Conservation (phyloP, 2,329 filamentous ascomycete genomes). For the Lasiodiplodia sp. region DNA sequence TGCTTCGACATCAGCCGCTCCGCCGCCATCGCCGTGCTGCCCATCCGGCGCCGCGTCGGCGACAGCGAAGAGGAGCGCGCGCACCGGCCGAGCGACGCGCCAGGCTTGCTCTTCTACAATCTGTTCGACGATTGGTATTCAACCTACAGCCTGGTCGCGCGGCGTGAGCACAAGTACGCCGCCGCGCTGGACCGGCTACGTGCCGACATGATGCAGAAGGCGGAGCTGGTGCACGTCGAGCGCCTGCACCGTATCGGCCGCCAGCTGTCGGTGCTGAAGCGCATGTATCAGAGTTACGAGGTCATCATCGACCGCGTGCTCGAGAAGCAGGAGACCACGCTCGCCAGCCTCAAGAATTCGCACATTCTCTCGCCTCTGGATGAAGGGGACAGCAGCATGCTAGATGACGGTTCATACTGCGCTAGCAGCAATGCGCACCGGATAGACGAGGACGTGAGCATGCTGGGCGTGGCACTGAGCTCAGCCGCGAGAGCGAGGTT, state of each 20-base stretch:
- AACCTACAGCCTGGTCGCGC: slow-evolving; percentile 63
- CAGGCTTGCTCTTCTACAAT: slow-evolving; percentile 70
- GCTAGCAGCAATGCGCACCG: slow-evolving; percentile 34
- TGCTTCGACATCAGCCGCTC: slow-evolving; percentile 52
- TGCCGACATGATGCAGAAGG: slow-evolving; percentile 62
- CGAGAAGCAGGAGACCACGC: slow-evolving; percentile 52
- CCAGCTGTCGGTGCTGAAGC: slow-evolving; percentile 66
- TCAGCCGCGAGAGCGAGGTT: slow-evolving; percentile 65
- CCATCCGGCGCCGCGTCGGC: slow-evolving; percentile 54
- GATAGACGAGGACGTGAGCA: slow-evolving; percentile 41
- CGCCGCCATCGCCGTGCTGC: slow-evolving; percentile 52
- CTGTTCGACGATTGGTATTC: slow-evolving; percentile 72
- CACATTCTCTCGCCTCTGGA: slow-evolving; percentile 41
- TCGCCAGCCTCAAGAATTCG: slow-evolving; percentile 54
- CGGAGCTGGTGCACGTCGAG: slow-evolving; percentile 55
- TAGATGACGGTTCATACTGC: slow-evolving; percentile 17
- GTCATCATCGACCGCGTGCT: slow-evolving; percentile 67
- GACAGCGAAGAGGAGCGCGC: slow-evolving; percentile 54
- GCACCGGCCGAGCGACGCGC: slow-evolving; percentile 59
- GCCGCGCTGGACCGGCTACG: slow-evolving; percentile 59
- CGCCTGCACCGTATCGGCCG: slow-evolving; percentile 66
- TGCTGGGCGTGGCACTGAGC: slow-evolving; percentile 55
- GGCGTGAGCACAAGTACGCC: slow-evolving; percentile 55
- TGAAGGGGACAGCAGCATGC: slow-evolving; percentile 38
- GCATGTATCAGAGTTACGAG: slow-evolving; percentile 67